Evolutionary conservation across 805 yeast species (phyloP), one percentile per base, ranked within the genome.

Genomic region (Saccharomyces jurei): DNA sequence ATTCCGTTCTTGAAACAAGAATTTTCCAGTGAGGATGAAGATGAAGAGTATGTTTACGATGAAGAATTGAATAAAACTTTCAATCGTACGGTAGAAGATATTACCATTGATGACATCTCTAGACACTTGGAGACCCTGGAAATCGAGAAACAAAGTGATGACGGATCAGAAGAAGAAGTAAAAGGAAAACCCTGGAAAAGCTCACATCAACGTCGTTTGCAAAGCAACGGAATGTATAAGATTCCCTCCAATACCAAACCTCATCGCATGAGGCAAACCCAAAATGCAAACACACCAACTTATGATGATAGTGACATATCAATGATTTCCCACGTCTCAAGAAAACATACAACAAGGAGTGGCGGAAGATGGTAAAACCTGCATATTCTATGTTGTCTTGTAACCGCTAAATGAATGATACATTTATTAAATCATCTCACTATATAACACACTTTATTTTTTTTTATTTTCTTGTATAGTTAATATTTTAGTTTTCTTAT

Each of bases 41-140:
- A 70, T 55, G 72, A 69, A 17, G 71, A 70, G 49, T 70, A 70
- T 50, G 68, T 57, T 8, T 69, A 70, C 50, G 70, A 70, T 51
- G 74, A 70, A 54, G 69, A 66, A 52, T 58, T 70, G 50, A 70
- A 70, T 52, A 67, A 67, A 55, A 69, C 74, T 0, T 70, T 70
- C 58, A 70, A 70, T 57, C 63, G 69, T 30, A 70, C 74, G 8
- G 72, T 70, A 9, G 74, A 70, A 52, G 74, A 70, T 57, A 69
- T 70, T 50, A 69, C 74, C 5, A 68, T 70, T 51, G 73, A 69
- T 60, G 74, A 70, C 44, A 68, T 70, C 6, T 70, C 74, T 1
- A 63, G 72, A 51, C 73, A 70, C 48, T 57, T 70, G 50, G 73
- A 70, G 56, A 67, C 71, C 6, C 58, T 70, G 28, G 74, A 70